Evolutionary conservation across 2,329 filamentous ascomycete genomes (phyloP).

Genomic region (Fusarium pseudonygamai): DNA sequence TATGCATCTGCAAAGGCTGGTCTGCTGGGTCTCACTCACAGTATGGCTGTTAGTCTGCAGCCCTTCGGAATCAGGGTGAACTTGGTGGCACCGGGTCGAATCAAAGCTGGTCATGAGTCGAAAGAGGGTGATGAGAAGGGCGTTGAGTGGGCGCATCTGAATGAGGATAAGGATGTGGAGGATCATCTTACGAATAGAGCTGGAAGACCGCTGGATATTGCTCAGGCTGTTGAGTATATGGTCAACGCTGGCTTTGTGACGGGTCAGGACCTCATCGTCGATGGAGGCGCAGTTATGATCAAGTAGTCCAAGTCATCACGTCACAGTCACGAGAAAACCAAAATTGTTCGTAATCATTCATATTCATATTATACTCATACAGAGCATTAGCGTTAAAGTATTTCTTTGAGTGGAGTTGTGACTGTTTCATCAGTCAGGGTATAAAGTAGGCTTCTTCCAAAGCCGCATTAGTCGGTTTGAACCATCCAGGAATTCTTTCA

Average conservation of each 20-base stretch:
- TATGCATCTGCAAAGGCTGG: slow-evolving; percentile 18
- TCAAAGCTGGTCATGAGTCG: slow-evolving; percentile 4
- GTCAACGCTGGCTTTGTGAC: slow-evolving; percentile 19
- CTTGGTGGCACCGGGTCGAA: slow-evolving; percentile 2
- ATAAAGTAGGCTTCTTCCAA: slow-evolving; percentile 18
- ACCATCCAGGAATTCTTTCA: not conserved
- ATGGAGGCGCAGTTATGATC: slow-evolving; percentile 10
- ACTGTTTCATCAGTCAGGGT: slow-evolving; percentile 11
- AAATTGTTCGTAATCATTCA: slow-evolving; percentile 2
- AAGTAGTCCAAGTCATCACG: not conserved
- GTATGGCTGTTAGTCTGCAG: slow-evolving; percentile 10
- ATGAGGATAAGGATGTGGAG: slow-evolving; percentile 8
- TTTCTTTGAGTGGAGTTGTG: slow-evolving; percentile 19
- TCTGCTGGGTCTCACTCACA: slow-evolving; percentile 4
- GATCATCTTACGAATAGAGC: slow-evolving; percentile 13
- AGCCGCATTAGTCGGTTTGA: slow-evolving; percentile 16
- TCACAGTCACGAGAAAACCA: not conserved
- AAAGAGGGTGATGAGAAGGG: slow-evolving; percentile 10
- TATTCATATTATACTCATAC: slow-evolving; percentile 24
- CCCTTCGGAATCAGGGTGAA: slow-evolving; percentile 5
- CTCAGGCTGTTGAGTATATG: slow-evolving; percentile 10
- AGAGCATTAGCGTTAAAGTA: slow-evolving; percentile 10
- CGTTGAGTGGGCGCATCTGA: not conserved
- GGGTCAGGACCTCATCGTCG: slow-evolving; percentile 6
- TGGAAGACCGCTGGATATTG: slow-evolving; percentile 13